Evolutionary conservation across 129 eudicot species (phyloP).

Genomic region (Flaveria linearis): DNA sequence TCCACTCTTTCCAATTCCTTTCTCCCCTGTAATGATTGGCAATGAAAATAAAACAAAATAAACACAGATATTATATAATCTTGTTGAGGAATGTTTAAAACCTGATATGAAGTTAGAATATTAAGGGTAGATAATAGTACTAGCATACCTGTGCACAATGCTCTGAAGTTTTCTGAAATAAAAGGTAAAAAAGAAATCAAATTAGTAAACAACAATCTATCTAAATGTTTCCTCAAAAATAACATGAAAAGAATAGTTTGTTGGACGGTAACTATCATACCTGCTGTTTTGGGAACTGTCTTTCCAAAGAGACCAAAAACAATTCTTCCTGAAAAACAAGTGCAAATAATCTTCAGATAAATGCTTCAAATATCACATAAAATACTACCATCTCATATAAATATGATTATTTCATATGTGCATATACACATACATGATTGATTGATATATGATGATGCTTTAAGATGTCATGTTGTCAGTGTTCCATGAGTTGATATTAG

Average conservation of each 20-base stretch:
- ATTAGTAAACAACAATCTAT: background rate
- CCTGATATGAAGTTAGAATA: too few species aligned
- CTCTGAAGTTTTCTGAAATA: slow-evolving; percentile 85
- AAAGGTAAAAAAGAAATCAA: background rate
- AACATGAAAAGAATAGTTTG: background rate
- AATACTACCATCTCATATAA: background rate
- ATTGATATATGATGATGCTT: slow-evolving; percentile 9
- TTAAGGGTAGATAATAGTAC: background rate
- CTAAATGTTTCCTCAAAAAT: background rate
- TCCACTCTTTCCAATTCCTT: slow-evolving; percentile 78
- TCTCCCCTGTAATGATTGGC: slow-evolving; percentile 64
- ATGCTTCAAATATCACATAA: background rate
- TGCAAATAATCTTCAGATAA: background rate
- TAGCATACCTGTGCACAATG: slow-evolving; percentile 83
- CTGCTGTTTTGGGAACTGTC: slow-evolving; percentile 94
- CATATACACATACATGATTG: background rate
- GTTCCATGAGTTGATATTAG: background rate
- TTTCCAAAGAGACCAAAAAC: slow-evolving; percentile 92
- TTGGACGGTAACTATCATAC: slow-evolving; percentile 31
- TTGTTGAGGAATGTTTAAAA: background rate
- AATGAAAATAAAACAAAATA: background rate
- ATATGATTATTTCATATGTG: background rate
- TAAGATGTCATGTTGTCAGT: background rate
- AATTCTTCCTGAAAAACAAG: slow-evolving; percentile 66
- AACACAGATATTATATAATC: background rate